A percentile compares a stretch with the other conserved stretches of the same genome.
phyloP scores from a whole-genome alignment of 768 basidiomycete genomes.

The Serendipita sp. region DNA sequence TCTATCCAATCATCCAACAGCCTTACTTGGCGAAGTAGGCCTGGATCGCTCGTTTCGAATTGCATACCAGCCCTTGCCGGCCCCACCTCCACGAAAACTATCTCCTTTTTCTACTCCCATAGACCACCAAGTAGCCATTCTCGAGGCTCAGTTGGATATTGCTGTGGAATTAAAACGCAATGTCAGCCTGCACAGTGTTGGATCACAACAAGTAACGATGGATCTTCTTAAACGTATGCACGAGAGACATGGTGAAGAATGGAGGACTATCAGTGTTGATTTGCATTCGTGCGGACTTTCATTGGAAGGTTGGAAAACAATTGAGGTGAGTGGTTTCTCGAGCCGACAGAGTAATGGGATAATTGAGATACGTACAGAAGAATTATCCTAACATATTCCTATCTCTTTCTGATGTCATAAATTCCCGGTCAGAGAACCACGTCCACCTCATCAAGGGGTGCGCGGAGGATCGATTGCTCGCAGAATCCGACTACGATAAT shows the following conservation, averaged over 20 bases:
- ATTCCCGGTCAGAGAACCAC: conserved; percentile 51
- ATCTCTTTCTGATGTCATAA: conserved; percentile 78
- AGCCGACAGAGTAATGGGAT: not conserved
- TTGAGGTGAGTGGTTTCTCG: conserved; percentile 41
- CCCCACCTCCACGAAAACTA: conserved; percentile 29
- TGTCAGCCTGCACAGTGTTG: conserved; percentile 79
- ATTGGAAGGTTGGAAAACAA: conserved; percentile 50
- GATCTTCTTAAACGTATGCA: conserved; percentile 48
- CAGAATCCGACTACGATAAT: conserved; percentile 73
- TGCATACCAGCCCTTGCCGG: conserved; percentile 36
- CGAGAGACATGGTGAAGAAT: conserved; percentile 38
- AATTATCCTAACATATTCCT: conserved; percentile 64
- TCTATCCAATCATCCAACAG: conserved; percentile 42
- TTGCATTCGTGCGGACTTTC: conserved; percentile 84
- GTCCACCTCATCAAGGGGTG: conserved; percentile 48
- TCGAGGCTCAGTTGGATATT: conserved; percentile 72
- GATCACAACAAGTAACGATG: conserved; percentile 49
- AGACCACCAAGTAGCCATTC: conserved; percentile 62
- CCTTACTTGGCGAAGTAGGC: conserved; percentile 90
- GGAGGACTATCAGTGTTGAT: conserved; percentile 61
- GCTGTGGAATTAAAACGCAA: conserved; percentile 65
- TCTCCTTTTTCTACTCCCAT: conserved; percentile 69
- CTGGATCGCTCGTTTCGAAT: conserved; percentile 65
- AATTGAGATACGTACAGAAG: conserved; percentile 28
- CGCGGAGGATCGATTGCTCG: conserved; percentile 51